Percentiles rank a stretch among this genome's conserved stretches.
Conservation (phyloP, 768 basidiomycete species). For the Cantharellus anzutake region DNA sequence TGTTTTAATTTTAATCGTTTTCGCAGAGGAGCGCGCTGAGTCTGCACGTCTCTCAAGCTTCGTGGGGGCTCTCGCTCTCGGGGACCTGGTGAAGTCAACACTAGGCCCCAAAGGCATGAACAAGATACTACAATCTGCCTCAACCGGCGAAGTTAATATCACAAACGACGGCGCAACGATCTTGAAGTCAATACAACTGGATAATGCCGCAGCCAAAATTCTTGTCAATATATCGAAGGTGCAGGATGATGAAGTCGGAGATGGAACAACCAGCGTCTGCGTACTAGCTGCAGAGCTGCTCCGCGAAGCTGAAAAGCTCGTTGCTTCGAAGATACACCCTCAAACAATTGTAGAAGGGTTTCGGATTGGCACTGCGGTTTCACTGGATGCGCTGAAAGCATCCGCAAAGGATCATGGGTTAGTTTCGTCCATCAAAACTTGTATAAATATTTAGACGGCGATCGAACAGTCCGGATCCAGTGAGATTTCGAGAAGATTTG, state of each 20-base stretch:
- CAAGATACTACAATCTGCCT: constrained; percentile 90
- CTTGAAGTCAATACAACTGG: constrained; percentile 89
- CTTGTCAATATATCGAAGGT: constrained; percentile 99
- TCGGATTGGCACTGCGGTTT: constrained; percentile 74
- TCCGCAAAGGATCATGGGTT: constrained; percentile 73
- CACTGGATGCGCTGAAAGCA: constrained; percentile 65
- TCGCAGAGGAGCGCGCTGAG: constrained; percentile 72
- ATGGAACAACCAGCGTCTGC: constrained; percentile 83
- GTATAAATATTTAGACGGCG: not conserved
- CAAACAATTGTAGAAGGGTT: constrained; percentile 97
- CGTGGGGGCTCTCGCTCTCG: constrained; percentile 90
- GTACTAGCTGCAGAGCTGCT: constrained; percentile 83
- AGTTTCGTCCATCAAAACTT: constrained; percentile 15
- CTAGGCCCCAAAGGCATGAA: constrained; percentile 99
- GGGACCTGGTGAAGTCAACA: constrained; percentile 96
- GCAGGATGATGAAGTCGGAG: constrained; percentile 98
- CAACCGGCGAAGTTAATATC: constrained; percentile 83
- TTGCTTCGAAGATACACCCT: constrained; percentile 84
- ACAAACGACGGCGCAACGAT: constrained; percentile 99
- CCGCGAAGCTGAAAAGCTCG: constrained; percentile 88
- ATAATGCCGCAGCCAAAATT: constrained; percentile 98
- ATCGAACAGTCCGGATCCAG: constrained; percentile 38
- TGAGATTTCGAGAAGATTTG: constrained; percentile 68
- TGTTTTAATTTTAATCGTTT: not conserved
- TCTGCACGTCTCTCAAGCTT: constrained; percentile 97